Base-by-base conservation (phyloP, 768 basidiomycete species). In the Boletus subparvulus region DNA sequence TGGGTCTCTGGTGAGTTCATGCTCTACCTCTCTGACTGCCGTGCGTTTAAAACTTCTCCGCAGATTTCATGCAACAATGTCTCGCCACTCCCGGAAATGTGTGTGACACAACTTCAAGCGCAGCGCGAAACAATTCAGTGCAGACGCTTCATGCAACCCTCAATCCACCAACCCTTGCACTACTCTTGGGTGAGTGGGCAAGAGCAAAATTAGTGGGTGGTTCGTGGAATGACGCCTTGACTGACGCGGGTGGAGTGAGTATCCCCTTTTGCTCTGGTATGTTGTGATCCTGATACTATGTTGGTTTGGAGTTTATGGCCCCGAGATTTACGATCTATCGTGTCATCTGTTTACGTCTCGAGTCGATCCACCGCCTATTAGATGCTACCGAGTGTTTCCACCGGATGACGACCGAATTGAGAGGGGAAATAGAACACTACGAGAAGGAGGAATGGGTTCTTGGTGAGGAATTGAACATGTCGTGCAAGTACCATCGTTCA, bases 1-100 rank as follows among this genome's bases (percentile, higher is more conserved):
- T 58, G 56, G 52, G 19, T 48, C 7, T 24, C 41, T n/a, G 35
- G 56, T 58, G 21, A 33, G 56, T 21, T 8, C 32, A 6, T 26
- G 17, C n/a, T 8, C 9, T 7, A 11, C 11, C 21, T 40, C 4
- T 13, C n/a, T 13, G 19, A 14, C 13, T 3, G 17, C n/a, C 8
- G 3, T 13, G 2, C 14, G 30, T 28, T 35, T 6, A 7, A 47
- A 16, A 1, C 19, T 2, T 35, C 7, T 1, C 14, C 1, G 0
- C 13, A 56, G 55, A 42, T 36, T 52, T 56, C 7, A 42, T 45
- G 3, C 37, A 39, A 4, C 44, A 14, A 24, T 58, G 43, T 54
- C 47, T 48, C 16, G 39, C 47, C 21, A 16, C 19, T 16, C 39
- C 50, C 6, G 11, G 16, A 7, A 12, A 13, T 4, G 5, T 6